Evolutionary conservation across 1,284 basidiomycete species (phyloP).

Genomic region (Ustilago hordei): DNA sequence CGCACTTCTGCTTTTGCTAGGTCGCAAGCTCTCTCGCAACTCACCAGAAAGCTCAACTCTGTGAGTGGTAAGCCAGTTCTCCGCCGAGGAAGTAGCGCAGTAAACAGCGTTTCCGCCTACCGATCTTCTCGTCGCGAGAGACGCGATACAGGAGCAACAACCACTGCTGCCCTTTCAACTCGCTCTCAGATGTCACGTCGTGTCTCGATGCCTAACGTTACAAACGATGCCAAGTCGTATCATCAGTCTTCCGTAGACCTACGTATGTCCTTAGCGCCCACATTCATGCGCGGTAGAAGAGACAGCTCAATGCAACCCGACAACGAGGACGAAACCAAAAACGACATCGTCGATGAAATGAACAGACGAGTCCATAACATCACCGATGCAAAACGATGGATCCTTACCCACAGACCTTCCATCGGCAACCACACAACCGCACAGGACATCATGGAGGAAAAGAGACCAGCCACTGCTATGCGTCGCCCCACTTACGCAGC

Average conservation of each 20-base stretch:
- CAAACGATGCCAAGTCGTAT: not conserved
- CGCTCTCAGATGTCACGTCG: slow-evolving; percentile 13
- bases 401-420: slow-evolving; percentile 8
- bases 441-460: slow-evolving; percentile 17
- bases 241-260: slow-evolving; percentile 1
- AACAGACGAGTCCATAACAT: slow-evolving; percentile 24
- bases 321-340: slow-evolving; percentile 15
- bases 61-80: not conserved
- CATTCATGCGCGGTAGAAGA: not conserved
- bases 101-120: not conserved
- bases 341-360: slow-evolving; percentile 21
- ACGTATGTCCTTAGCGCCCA: slow-evolving; percentile 19
- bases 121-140: slow-evolving; percentile 4
- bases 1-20: slow-evolving; percentile 14
- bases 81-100: not conserved
- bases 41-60: slow-evolving; percentile 15
- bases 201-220: slow-evolving; percentile 16
- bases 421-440: not conserved
- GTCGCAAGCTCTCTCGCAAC: slow-evolving; percentile 14
- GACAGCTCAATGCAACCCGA: slow-evolving; percentile 15
- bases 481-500: slow-evolving; percentile 41
- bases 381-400: slow-evolving; percentile 30
- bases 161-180: slow-evolving; percentile 10
- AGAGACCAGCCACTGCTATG: slow-evolving; percentile 21
- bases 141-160: slow-evolving; percentile 15